Evolutionary conservation across 768 basidiomycete genomes (phyloP).

Genomic region (Gelatoporia subvermispora): DNA sequence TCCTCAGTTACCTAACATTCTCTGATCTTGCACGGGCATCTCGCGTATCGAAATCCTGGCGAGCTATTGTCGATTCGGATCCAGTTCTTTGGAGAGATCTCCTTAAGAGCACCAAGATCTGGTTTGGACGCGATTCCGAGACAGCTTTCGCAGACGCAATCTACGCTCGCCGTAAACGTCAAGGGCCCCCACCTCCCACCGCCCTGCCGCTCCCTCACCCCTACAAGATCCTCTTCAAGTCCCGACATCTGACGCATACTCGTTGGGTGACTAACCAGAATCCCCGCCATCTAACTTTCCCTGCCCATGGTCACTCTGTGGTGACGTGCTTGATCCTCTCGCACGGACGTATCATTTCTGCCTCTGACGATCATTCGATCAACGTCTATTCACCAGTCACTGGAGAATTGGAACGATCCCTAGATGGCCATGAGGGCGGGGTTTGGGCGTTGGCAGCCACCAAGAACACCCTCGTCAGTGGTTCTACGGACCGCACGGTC

Average conservation of each 20-base stretch:
- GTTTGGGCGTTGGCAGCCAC: constrained; percentile 95
- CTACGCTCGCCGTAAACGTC: constrained; percentile 50
- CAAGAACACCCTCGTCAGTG: constrained; percentile 85
- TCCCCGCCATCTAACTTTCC: constrained; percentile 76
- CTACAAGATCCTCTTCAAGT: constrained; percentile 91
- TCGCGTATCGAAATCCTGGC: constrained; percentile 86
- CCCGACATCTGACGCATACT: constrained; percentile 72
- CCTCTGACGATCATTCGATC: constrained; percentile 96
- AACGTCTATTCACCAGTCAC: constrained; percentile 89
- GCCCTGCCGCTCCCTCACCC: constrained; percentile 75
- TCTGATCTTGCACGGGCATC: constrained; percentile 81
- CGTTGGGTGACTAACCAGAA: constrained; percentile 74
- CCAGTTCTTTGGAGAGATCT: constrained; percentile 86
- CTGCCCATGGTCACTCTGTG: constrained; percentile 84
- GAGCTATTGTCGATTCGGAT: constrained; percentile 87
- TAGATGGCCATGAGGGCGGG: constrained; percentile 91
- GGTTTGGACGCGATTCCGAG: constrained; percentile 87
- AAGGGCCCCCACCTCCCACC: constrained; percentile 34
- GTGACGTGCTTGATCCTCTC: constrained; percentile 97
- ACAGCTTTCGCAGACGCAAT: constrained; percentile 73
- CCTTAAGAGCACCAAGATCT: constrained; percentile 76
- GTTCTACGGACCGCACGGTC: constrained; percentile 90
- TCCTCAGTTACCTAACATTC: constrained; percentile 82
- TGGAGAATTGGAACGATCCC: constrained; percentile 65
- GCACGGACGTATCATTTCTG: constrained; percentile 90